Base-by-base conservation (phyloP, 257 asterid species). In the Fraxinus americana region DNA sequence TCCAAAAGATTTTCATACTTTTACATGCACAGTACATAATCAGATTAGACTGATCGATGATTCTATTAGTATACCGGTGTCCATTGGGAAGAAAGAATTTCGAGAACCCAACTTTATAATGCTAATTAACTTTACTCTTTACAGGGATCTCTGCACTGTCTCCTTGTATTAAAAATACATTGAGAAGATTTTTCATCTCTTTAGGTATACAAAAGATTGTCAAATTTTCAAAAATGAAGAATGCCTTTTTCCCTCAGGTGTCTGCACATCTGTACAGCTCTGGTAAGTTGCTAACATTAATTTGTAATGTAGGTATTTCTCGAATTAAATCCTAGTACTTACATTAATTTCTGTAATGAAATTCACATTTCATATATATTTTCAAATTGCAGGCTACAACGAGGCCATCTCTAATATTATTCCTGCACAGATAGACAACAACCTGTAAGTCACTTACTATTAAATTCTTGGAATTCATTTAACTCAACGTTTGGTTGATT, bases 181-280 rank as follows among this genome's bases (percentile, higher is more conserved):
- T 7, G 43, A 50, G 21, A 50, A 50, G 23, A 7, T 50, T 13
- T 50, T 50, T 41, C 50, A 17, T 50, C 8, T 4, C 7, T 5
- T 3, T 50, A 19, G 63, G 25, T 48, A 14, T 48, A 48, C 57
- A 14, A 41, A 27, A 72, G 32, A 17, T 72, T 27, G 6, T 3
- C 54, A 30, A 48, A 14, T 48, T 16, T 72, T 19, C 67, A 8
- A 50, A 73, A 36, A 80, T 83, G 87, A 65, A 77, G 50, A 73
- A 80, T 69, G 75, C 72, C 29, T 43, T 77, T 75, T 39, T 81
- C 38, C 75, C 81, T 17, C 75, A 75, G 61, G 27, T 75, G 71
- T 80, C 84, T 68, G 45, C 86, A 67, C 65, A 61, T 14, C 10
- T 61, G 3, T 75, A 75, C 57, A 34, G 78, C 27, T 61, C 19